These are phyloP conservation scores for Jatropha podagrica DNA, from an alignment of 441 rosid genomes.

Conservation along the genomic window DNA sequence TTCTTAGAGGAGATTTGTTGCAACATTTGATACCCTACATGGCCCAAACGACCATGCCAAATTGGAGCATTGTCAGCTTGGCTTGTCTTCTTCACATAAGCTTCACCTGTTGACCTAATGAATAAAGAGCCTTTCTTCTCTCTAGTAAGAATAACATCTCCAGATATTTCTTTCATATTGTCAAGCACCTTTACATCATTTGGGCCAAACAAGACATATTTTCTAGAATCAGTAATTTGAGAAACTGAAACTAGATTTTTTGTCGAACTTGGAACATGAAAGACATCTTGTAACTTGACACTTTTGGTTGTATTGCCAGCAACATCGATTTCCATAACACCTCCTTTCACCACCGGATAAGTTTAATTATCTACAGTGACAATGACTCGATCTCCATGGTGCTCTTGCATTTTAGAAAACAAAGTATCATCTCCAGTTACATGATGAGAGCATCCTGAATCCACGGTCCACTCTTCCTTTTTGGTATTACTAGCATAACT, in stretches of 20 bases:
- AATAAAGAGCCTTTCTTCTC: no score
- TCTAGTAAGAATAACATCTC: not conserved
- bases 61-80: not conserved
- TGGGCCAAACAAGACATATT: not conserved
- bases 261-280: conserved; percentile 25
- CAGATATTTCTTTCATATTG: not conserved
- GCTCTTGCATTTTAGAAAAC: not conserved
- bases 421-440: conserved; percentile 15
- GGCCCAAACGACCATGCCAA: not conserved
- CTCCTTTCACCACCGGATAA: not conserved
- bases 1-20: no score
- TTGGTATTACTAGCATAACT: no score
- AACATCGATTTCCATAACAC: not conserved
- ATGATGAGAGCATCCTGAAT: not conserved
- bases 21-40: not conserved
- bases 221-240: not conserved
- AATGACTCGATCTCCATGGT: not conserved
- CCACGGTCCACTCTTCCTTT: not conserved
- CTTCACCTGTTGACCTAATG: not conserved
- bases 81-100: conserved; percentile 8
- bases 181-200: not conserved
- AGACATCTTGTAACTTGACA: not conserved
- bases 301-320: not conserved
- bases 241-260: not conserved
- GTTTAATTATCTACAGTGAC: not conserved